Base-by-base conservation (phyloP, 1,139 yeast genomes). In the Yamadazyma diddensiae region DNA sequence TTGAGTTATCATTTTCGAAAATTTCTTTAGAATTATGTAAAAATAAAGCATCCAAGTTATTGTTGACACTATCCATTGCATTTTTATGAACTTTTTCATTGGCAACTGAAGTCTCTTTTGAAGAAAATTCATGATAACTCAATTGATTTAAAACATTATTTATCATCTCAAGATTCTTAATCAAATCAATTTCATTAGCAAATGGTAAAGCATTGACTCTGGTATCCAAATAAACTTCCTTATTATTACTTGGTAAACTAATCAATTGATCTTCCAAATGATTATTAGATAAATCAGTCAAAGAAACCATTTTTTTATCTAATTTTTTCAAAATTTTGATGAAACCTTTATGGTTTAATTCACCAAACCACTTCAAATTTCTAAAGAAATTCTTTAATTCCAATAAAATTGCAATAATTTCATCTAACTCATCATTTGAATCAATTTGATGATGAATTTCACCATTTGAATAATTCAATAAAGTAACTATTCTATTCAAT, bases 341-440 rank as follows among this genome's bases (percentile, higher is more conserved):
- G 50, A 88, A 84, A 0, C 96, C 98, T 41, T 92, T 80, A 54
- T 84, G 87, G 62, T 92, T 92, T 49, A 90, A 74, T 49, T 90
- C 97, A 12, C 95, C 94, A 55, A 78, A 92, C 96, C 97, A 90
- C 54, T 82, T 82, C 52, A 92, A 66, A 57, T 88, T 88, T 37
- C 96, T 71, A 41, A 84, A 77, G 41, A 79, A 77, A n/a, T 82
- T 70, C 32, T 95, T 72, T 36, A 88, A 65, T 53, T 88, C 97
- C 22, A 87, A 66, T 28, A 90, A 62, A 16, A 87, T 82, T 17
- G 79, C 79, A 31, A 84, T 69, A 28, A 88, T 68, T 52, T 92
- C 97, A 38, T 84, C 90, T 24, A 82, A 59, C 46, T 87, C 95
- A 37, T 84, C 92, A 33, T 55, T 53, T 9, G 66, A 54, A 36